These are phyloP conservation scores for Solanum okadae DNA, from an alignment of 257 asterid genomes.

Conservation along the genomic window DNA sequence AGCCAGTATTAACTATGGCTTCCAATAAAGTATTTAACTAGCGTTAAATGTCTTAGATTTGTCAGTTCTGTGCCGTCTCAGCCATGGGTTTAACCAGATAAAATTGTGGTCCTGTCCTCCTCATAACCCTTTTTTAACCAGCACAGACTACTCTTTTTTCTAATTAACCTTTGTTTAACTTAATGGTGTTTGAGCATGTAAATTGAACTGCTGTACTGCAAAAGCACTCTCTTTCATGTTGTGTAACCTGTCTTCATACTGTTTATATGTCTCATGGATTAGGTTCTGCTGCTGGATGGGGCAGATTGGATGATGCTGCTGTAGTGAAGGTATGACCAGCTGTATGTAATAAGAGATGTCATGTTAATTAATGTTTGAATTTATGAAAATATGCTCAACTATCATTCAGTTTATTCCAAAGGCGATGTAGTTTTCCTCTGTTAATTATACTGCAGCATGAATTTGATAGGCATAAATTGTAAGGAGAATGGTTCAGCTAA, in stretches of 20 bases:
- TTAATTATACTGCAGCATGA: not conserved
- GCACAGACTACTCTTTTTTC: not conserved
- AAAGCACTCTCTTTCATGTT: not conserved
- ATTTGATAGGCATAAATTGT: not conserved
- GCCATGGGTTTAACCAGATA: not conserved
- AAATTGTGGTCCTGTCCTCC: not conserved
- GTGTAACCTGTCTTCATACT: not conserved
- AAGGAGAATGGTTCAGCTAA: not conserved
- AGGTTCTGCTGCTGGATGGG: slow-evolving; percentile 99
- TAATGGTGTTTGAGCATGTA: not conserved
- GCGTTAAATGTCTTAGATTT: not conserved
- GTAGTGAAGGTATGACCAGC: slow-evolving; percentile 73
- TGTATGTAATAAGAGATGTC: not conserved
- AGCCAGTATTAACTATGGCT: not conserved
- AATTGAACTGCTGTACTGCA: not conserved
- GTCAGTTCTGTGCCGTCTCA: not conserved
- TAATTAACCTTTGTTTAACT: not conserved
- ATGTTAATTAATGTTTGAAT: not conserved
- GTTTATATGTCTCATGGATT: not conserved
- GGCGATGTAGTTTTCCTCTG: not conserved
- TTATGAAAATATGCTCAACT: not conserved
- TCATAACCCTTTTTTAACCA: not conserved
- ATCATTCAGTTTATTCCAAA: not conserved
- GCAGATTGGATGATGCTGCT: slow-evolving; percentile 85
- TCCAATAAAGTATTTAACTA: not conserved